Evolutionary conservation across 1,284 basidiomycete species (phyloP), one percentile per base, ranked within the genome.

Genomic region (Dichomitus squalens): DNA sequence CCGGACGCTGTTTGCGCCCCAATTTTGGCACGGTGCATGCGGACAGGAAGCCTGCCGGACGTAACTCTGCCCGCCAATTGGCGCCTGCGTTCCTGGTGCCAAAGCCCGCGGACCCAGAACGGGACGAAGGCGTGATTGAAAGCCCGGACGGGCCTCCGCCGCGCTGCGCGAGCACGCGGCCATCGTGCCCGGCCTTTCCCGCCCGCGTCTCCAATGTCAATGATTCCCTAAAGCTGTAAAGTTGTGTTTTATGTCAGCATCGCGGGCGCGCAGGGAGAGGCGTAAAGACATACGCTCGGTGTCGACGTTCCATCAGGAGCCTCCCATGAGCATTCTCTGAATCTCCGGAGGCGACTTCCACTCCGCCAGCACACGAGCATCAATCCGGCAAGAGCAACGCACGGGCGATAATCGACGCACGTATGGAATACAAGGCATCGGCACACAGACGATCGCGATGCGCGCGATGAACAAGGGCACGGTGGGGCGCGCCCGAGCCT

Each of bases 211-310:
- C n/a, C n/a, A n/a, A n/a, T n/a, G 41, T 48, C 58, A 49, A 51
- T 47, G 61, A 60, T 58, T 63, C 39, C 57, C 53, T 51, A 49
- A 59, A 55, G 23, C 40, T 44, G 49, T 52, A 59, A 53, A 36
- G 62, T 64, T 64, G 38, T 41, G 47, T 23, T 59, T 64, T 64
- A 64, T 59, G 62, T 64, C 62, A 64, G 62, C 62, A 57, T n/a
- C 9, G 57, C 59, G 55, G 38, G 55, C 59, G 62, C 59, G 59
- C 57, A 55, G 47, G 34, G 20, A 16, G 18, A 9, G 47, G 14
- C 7, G 31, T n/a, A 9, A 21, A 41, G 40, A 63, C 55, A 55
- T 55, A 58, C 50, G 12, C 11, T 23, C 41, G 23, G 12, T 12
- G 41, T 23, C 39, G 20, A 40, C n/a, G 29, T 64, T 60, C 62